Conservation (phyloP, 2,329 filamentous ascomycete genomes). For the Chrysoporthe austroafricana region DNA sequence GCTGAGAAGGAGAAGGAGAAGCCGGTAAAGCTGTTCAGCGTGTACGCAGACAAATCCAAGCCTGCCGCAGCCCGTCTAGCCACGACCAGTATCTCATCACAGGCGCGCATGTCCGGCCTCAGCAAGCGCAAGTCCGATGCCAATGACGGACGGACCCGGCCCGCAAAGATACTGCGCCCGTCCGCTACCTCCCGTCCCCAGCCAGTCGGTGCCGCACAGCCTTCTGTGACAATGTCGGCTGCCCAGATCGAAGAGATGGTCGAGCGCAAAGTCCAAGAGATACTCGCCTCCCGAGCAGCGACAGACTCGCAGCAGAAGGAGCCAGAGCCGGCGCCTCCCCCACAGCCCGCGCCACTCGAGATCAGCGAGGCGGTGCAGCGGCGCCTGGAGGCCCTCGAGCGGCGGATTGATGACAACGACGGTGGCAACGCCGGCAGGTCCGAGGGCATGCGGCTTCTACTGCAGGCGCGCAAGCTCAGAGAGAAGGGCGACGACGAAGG, state of each 20-base stretch:
- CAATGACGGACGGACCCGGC: conserved; percentile 45
- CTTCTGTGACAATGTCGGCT: conserved; percentile 59
- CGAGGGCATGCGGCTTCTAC: conserved; percentile 80
- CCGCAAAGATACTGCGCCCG: conserved; percentile 52
- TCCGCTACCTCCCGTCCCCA: conserved; percentile 34
- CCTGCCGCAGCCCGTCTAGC: conserved; percentile 44
- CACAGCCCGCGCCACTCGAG: conserved; percentile 38
- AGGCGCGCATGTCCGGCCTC: conserved; percentile 16
- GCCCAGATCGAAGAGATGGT: conserved; percentile 89
- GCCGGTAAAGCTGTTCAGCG: conserved; percentile 81
- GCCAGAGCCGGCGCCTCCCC: conserved; percentile 37
- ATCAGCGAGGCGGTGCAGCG: conserved; percentile 79
- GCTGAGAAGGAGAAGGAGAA: conserved; percentile 62
- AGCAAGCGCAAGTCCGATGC: conserved; percentile 44
- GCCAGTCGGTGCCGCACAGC: conserved; percentile 32
- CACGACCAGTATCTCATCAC: conserved; percentile 29
- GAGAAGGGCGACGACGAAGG: conserved; percentile 78
- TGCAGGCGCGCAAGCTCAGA: conserved; percentile 92
- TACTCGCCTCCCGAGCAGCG: conserved; percentile 74
- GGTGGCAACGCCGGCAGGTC: conserved; percentile 63
- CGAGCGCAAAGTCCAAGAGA: conserved; percentile 88
- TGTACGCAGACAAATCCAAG: conserved; percentile 77
- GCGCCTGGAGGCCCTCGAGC: conserved; percentile 82
- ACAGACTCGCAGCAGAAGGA: conserved; percentile 43
- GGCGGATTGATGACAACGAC: conserved; percentile 71